phyloP scores from a whole-genome alignment of 352 stramenopile species.

The Phytophthora pinifolia region DNA sequence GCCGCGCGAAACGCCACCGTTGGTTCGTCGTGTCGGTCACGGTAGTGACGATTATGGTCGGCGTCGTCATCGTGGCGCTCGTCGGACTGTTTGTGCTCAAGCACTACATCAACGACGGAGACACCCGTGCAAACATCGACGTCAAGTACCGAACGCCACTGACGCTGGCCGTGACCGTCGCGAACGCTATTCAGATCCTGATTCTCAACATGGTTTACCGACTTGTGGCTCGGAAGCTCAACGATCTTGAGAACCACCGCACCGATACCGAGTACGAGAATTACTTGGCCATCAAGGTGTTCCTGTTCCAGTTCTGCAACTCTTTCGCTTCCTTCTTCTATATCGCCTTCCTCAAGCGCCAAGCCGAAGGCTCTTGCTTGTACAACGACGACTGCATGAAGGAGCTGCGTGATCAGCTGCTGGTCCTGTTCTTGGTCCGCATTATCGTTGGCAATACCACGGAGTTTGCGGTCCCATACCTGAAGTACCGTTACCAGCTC shows the following conservation, averaged over 20 bases:
- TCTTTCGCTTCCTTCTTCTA: conserved; percentile 96
- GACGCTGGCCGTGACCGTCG: conserved; percentile 43
- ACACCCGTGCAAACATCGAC: conserved; percentile 33
- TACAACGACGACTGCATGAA: conserved; percentile 69
- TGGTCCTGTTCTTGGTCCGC: conserved; percentile 90
- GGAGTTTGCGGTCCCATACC: conserved; percentile 80
- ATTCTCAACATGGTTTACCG: conserved; percentile 93
- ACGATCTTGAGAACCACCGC: conserved; percentile 92
- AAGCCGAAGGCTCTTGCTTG: conserved; percentile 66
- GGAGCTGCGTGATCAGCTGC: conserved; percentile 85
- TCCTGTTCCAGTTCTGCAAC: conserved; percentile 97
- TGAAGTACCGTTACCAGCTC: conserved; percentile 61
- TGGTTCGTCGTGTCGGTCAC: conserved; percentile 53
- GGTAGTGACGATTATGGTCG: conserved; percentile 70
- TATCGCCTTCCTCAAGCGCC: conserved; percentile 73
- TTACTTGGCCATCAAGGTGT: conserved; percentile 96
- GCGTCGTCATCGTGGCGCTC: conserved; percentile 61
- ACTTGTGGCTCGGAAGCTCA: conserved; percentile 89
- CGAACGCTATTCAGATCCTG: conserved; percentile 88
- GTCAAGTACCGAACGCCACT: conserved; percentile 36
- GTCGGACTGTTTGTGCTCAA: conserved; percentile 67
- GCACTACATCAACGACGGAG: conserved; percentile 49
- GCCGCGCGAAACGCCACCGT: conserved; percentile 50
- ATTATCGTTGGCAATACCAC: conserved; percentile 90
- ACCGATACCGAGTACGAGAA: conserved; percentile 89